Percentiles rank a stretch among this genome's conserved stretches.
Evolutionary conservation across 1,139 yeast species (phyloP).

Genomic region (Tardiomyces blankii): DNA sequence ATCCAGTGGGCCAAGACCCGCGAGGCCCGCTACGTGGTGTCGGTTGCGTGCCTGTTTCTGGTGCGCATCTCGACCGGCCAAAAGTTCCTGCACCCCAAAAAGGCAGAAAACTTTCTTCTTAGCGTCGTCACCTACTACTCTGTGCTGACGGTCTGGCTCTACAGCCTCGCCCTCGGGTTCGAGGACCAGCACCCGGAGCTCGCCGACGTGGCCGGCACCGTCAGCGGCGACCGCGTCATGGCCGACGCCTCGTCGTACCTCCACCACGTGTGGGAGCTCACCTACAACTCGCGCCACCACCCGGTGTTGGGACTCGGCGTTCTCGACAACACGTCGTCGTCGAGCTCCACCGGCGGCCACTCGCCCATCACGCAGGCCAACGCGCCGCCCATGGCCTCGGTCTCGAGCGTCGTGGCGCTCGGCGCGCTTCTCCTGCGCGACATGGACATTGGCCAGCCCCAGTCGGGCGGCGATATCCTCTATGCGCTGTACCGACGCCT

Average conservation of each 20-base stretch:
- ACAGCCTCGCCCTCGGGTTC: slow-evolving; percentile 12
- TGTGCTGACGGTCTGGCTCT: slow-evolving; percentile 19
- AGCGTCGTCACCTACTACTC: slow-evolving; percentile 19
- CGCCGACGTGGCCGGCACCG: slow-evolving; percentile 1
- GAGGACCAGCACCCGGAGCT: not conserved
- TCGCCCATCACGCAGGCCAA: too few relatives aligned
- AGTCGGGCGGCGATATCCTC: slow-evolving; percentile 13
- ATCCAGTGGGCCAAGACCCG: slow-evolving; percentile 17
- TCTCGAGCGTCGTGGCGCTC: slow-evolving; percentile 7
- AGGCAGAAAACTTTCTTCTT: slow-evolving; percentile 14
- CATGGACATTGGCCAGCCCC: slow-evolving; percentile 10
- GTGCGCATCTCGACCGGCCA: slow-evolving; percentile 17
- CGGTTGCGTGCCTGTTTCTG: slow-evolving; percentile 17
- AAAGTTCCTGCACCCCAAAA: slow-evolving; percentile 1
- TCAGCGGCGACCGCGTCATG: slow-evolving; percentile 10
- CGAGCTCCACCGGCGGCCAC: too few relatives aligned
- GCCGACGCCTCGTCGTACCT: slow-evolving; percentile 15
- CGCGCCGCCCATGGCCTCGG: not conserved
- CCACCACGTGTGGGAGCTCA: slow-evolving; percentile 9
- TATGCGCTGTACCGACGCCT: slow-evolving; percentile 8
- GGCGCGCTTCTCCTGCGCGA: slow-evolving; percentile 12
- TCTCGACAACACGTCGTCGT: too few relatives aligned
- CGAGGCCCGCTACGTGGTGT: slow-evolving; percentile 18
- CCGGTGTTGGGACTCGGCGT: too few relatives aligned
- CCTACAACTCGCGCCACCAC: too few relatives aligned